phyloP scores from a whole-genome alignment of 2,329 filamentous ascomycete genomes.

The Talaromyces albobiverticillius region DNA sequence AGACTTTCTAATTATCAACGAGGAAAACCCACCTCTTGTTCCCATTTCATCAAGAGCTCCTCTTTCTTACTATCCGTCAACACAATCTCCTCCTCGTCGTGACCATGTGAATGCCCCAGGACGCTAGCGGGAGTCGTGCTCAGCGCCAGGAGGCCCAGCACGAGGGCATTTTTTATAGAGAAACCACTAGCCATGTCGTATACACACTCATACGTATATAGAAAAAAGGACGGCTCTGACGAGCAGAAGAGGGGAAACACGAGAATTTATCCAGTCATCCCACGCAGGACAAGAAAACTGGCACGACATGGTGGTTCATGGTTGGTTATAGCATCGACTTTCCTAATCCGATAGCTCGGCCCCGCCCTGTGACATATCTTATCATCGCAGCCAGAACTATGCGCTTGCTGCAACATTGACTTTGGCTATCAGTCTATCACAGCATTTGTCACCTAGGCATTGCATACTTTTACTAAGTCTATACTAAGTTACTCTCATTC shows the following conservation, averaged over 20 bases:
- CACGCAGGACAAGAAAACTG: no score
- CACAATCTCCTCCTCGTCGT: slow-evolving; percentile 37
- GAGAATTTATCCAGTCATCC: no score
- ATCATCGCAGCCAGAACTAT: slow-evolving; percentile 2
- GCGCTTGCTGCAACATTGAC: no score
- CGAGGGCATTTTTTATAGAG: slow-evolving; percentile 14
- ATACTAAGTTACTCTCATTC: no score
- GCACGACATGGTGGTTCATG: neutral
- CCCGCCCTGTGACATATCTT: slow-evolving; percentile 1
- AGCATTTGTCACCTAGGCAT: no score
- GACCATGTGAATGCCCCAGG: slow-evolving; percentile 35
- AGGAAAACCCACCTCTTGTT: slow-evolving; percentile 39
- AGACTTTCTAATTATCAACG: neutral
- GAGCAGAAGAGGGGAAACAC: neutral
- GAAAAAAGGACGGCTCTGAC: neutral
- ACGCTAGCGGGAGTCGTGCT: slow-evolving; percentile 16
- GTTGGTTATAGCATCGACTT: slow-evolving; percentile 14
- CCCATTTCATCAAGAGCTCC: slow-evolving; percentile 47
- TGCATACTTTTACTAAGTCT: no score
- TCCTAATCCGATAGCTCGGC: slow-evolving; percentile 10
- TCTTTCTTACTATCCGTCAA: slow-evolving; percentile 36
- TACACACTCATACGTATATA: neutral
- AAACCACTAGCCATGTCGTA: slow-evolving; percentile 19
- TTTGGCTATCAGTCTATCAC: no score
- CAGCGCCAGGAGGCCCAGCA: slow-evolving; percentile 31